phyloP scores from a whole-genome alignment of 2,329 filamentous ascomycete genomes.

The Exophiala sp. region DNA sequence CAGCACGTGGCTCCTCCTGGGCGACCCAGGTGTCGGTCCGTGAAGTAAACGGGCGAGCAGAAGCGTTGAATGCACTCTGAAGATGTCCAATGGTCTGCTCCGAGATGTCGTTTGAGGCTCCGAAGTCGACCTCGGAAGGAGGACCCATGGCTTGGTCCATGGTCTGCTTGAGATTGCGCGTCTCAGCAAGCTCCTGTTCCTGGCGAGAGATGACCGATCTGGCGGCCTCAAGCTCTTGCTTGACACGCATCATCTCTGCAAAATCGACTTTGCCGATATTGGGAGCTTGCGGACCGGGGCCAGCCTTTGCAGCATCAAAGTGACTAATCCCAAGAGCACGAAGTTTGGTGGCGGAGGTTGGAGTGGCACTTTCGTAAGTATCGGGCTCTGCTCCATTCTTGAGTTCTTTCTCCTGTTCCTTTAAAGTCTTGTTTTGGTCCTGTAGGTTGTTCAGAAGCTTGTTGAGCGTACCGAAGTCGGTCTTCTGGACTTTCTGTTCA shows the following conservation, averaged over 20 bases:
- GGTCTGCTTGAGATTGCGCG: slow-evolving; percentile 55
- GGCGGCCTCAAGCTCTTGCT: slow-evolving; percentile 52
- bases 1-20: slow-evolving; percentile 42
- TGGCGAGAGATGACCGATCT: slow-evolving; percentile 55
- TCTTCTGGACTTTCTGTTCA: slow-evolving; percentile 17
- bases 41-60: slow-evolving; percentile 40
- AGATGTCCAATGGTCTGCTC: slow-evolving; percentile 48
- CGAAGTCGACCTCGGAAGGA: slow-evolving; percentile 49
- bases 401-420: slow-evolving; percentile 53
- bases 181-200: slow-evolving; percentile 56
- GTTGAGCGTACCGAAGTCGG: slow-evolving; percentile 36
- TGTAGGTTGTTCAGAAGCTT: slow-evolving; percentile 61
- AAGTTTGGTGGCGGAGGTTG: slow-evolving; percentile 35
- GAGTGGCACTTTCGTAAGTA: slow-evolving; percentile 23
- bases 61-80: slow-evolving; percentile 50
- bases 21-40: slow-evolving; percentile 40
- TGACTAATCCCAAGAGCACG: slow-evolving; percentile 39
- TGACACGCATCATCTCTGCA: slow-evolving; percentile 51
- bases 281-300: slow-evolving; percentile 20
- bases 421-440: slow-evolving; percentile 61
- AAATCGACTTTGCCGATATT: slow-evolving; percentile 32
- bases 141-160: slow-evolving; percentile 54
- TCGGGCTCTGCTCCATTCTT: slow-evolving; percentile 22
- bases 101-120: slow-evolving; percentile 42
- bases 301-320: slow-evolving; percentile 25